Base-by-base conservation (phyloP, 2,329 filamentous ascomycete genomes). In the Pseudocercospora pini-densiflorae region DNA sequence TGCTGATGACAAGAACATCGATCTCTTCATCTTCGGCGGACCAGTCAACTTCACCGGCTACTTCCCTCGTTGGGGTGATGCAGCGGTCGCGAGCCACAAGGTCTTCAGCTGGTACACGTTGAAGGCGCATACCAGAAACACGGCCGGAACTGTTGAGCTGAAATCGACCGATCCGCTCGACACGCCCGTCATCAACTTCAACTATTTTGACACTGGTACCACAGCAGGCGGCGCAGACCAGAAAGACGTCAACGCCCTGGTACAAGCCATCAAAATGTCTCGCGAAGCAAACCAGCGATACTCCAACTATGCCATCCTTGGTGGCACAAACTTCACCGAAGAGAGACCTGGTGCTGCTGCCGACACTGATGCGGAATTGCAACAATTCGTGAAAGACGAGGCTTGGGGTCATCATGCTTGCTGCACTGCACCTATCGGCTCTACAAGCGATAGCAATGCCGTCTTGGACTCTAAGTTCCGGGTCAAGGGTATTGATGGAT, bases 121-220 rank as follows among this genome's bases (percentile, higher is more conserved):
- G 61, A 89, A 90, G 89, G 84, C 86, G 0, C 88, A 90, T 71
- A 85, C 88, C 0, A 84, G 87, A 59, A 91, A 92, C 75, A 77
- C 76, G 76, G 81, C 76, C 5, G 90, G 90, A 5, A 85, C 83
- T 1, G 89, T 93, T 2, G 83, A 77, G 2, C 84, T 93, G 2
- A 81, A 80, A 12, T 89, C 86, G 0, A 78, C 84, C 0, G 85
- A 92, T 73, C 89, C 90, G 0, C 85, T 86, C 0, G 89, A 91
- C 64, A 80, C 83, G 5, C 90, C 90, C 0, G 75, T 84, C 7
- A 90, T 92, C 70, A 81, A 81, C 62, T 90, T 89, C 80, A 87
- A 88, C 76, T 89, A 85, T 77, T 89, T 77, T 59, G 81, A 84
- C 61, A 79, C 81, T 0, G 84, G 85, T n/a, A 79, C 77, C 29